Evolutionary conservation across 2,329 filamentous ascomycete genomes (phyloP).

Genomic region (Colletotrichum abscissum): DNA sequence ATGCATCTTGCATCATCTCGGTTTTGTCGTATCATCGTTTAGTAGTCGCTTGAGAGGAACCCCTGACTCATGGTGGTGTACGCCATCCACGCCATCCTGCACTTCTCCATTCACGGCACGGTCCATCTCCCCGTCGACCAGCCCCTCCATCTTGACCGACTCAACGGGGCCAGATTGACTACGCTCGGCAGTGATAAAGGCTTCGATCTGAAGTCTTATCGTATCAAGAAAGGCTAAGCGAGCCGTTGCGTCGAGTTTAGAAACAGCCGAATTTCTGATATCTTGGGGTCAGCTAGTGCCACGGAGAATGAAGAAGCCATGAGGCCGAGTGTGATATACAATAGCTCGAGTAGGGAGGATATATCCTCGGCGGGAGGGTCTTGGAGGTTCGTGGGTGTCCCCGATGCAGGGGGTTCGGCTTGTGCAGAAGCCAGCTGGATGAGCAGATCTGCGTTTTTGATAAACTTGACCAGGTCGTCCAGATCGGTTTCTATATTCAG

Average conservation of each 20-base stretch:
- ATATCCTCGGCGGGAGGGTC: constrained; percentile 17
- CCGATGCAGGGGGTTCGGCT: constrained; percentile 5
- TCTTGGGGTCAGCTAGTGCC: constrained; percentile 7
- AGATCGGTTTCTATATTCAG: constrained; percentile 28
- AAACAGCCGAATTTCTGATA: constrained; percentile 19
- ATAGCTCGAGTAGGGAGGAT: constrained; percentile 13
- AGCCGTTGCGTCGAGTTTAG: constrained; percentile 22
- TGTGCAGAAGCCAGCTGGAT: constrained; percentile 24
- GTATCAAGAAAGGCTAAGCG: constrained; percentile 13
- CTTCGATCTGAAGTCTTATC: constrained; percentile 22
- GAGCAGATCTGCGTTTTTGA: constrained; percentile 36
- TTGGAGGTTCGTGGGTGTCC: background rate
- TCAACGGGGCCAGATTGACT: background rate
- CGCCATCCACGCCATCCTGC: background rate
- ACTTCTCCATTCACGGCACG: background rate
- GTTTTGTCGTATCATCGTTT: constrained; percentile 19
- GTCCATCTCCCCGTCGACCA: background rate
- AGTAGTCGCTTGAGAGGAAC: constrained; percentile 15
- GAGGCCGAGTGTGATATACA: constrained; percentile 16
- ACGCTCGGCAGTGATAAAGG: background rate
- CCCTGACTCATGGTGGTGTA: background rate
- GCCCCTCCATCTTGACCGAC: background rate
- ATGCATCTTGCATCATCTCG: background rate
- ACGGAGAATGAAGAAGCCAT: background rate
- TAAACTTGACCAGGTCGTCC: constrained; percentile 32